Percentiles rank a stretch among this genome's conserved stretches.
Conservation (phyloP, 164 flowering plant genomes). For the Aristolochia fimbriata region DNA sequence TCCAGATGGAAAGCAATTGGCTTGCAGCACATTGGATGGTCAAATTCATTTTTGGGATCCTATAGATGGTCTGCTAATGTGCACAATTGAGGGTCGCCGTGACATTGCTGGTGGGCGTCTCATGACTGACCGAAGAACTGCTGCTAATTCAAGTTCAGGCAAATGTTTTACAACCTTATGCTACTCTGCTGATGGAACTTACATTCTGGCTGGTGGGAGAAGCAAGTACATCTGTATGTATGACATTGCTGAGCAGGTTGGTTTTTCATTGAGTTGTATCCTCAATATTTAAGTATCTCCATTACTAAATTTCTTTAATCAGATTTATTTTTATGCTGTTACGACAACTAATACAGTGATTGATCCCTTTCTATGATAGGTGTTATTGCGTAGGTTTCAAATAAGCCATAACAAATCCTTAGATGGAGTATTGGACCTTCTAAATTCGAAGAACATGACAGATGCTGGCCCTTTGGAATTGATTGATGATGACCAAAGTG, state of each 20-base stretch:
- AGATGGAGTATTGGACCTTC: conserved; percentile 86
- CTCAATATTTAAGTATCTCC: too few species aligned
- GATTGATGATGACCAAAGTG: conserved; percentile 82
- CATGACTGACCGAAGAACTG: conserved; percentile 93
- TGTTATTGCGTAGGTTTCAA: conserved; percentile 78
- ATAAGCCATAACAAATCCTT: conserved; percentile 73
- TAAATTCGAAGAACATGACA: conserved; percentile 93
- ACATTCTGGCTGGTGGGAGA: conserved; percentile 89
- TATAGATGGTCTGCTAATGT: conserved; percentile 70
- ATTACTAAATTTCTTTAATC: neutral
- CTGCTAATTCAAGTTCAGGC: conserved; percentile 84
- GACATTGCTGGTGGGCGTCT: conserved; percentile 97
- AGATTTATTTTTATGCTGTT: neutral
- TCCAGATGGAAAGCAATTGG: conserved; percentile 95
- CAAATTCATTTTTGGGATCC: conserved; percentile 97
- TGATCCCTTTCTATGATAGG: conserved; percentile 31
- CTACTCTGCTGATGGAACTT: conserved; percentile 96
- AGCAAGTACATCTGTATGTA: conserved; percentile 97
- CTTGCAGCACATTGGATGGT: conserved; percentile 91
- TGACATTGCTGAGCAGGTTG: conserved; percentile 95
- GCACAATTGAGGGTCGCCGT: conserved; percentile 91
- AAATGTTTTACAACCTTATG: conserved; percentile 87
- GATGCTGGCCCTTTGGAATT: conserved; percentile 89
- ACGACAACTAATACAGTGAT: neutral
- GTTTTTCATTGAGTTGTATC: conserved; percentile 6